phyloP scores from a whole-genome alignment of 139 green algal genomes.

The Closterium sp. region DNA sequence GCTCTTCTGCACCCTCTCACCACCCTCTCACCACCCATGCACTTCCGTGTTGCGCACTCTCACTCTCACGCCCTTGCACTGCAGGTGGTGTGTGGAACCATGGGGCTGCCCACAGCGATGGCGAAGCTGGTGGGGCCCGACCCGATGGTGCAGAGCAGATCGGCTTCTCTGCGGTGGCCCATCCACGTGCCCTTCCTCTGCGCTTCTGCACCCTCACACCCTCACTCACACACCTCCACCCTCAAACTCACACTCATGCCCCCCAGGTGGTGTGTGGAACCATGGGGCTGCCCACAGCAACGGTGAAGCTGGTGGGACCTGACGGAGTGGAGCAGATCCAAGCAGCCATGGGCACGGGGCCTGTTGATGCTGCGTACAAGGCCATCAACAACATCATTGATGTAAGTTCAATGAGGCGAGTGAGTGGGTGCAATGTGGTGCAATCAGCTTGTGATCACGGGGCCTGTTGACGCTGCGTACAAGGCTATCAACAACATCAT shows the following conservation, averaged over 20 bases:
- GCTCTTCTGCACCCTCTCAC: no score
- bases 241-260: no score
- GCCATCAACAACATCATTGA: slow-evolving; percentile 59
- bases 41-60: no score
- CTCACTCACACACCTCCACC: no score
- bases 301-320: slow-evolving; percentile 85
- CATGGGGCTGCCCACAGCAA: slow-evolving; percentile 86
- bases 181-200: no score
- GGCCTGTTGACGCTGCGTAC: slow-evolving; percentile 86
- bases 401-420: slow-evolving; percentile 10
- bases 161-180: no score
- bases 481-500: slow-evolving; percentile 69
- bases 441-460: no score
- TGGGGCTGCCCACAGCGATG: slow-evolving; percentile 85
- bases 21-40: no score
- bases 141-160: slow-evolving; percentile 74
- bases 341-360: slow-evolving; percentile 80
- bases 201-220: no score
- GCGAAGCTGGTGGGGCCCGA: slow-evolving; percentile 87
- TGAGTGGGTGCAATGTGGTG: no score
- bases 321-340: slow-evolving; percentile 75
- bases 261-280: slow-evolving; percentile 86
- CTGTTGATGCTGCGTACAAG: slow-evolving; percentile 96
- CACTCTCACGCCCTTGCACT: no score
- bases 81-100: no score